Evolutionary conservation across 768 basidiomycete species (phyloP).

Genomic region (Mycena kentingensis): DNA sequence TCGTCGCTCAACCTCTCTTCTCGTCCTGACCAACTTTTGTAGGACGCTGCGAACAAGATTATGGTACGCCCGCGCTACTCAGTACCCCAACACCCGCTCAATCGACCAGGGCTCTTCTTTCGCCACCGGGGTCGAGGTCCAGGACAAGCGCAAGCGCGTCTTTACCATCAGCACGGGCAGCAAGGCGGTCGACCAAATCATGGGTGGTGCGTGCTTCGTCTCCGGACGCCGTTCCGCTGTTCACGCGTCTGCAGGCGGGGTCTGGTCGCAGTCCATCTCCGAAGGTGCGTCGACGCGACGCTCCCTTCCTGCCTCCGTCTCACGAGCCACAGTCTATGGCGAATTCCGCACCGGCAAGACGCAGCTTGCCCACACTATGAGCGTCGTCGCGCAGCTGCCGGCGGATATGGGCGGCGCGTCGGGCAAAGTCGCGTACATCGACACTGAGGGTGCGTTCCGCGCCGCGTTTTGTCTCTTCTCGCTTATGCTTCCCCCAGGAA

Average conservation of each 20-base stretch:
- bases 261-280: conserved; percentile 91
- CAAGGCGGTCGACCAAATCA: conserved; percentile 84
- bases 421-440: conserved; percentile 93
- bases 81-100: conserved; percentile 1
- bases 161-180: conserved; percentile 89
- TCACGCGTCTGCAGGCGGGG: conserved; percentile 56
- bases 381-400: conserved; percentile 87
- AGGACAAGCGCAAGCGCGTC: conserved; percentile 81
- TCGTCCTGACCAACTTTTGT: conserved; percentile 2
- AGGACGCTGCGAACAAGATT: conserved; percentile 92
- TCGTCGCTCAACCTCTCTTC: not conserved
- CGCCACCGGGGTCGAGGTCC: conserved; percentile 87
- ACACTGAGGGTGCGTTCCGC: conserved; percentile 76
- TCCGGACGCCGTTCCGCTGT: not conserved
- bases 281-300: conserved; percentile 56
- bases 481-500: conserved; percentile 50
- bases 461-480: not conserved
- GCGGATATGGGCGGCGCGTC: conserved; percentile 87
- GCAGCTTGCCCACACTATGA: conserved; percentile 94
- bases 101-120: conserved; percentile 80
- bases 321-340: conserved; percentile 79
- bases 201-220: conserved; percentile 63
- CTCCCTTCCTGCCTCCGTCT: conserved; percentile 2
- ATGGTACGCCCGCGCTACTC: conserved; percentile 46
- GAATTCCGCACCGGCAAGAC: conserved; percentile 97